Base-by-base conservation (phyloP, 306 rosid species). In the Quercus parvula region DNA sequence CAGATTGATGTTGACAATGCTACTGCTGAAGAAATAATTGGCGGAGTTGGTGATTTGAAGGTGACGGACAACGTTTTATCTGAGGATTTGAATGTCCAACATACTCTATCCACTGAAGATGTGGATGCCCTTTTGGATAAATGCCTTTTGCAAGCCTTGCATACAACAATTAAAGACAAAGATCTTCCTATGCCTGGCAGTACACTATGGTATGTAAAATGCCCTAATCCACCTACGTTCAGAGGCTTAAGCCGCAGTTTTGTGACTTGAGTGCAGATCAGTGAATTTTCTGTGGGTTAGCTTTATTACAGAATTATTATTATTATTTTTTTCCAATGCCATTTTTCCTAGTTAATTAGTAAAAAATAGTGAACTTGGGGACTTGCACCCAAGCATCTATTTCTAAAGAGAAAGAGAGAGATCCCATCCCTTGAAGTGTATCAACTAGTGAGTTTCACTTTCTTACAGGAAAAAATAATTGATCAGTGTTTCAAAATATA, bases 141-240 rank as follows among this genome's bases (percentile, higher is more conserved):
- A 78, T 95, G 97, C 86, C 97, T 92, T 80, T 82, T 95, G 81
- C 99, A 95, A 86, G 94, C 99, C 19, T 82, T 92, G 85, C 92
- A 92, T 89, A 87, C 95, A 75, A 91, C 97, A 69, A 87, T 91
- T 58, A 92, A 89, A 82, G 98, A 94, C 69, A 94, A 89, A 79
- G 98, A 91, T 70, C 89, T 95, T 82, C 98, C 97, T 67, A 73
- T 91, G 85, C 95, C 98, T n/a, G 99, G 99, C 87, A 92, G 99
- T 88, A 95, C 97, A 35, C 67, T 95, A 63, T 95, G 98, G 99
- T 95, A 74, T 77, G 84, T 69, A 68, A 31, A 63, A 52, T 22
- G 64, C 56, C 55, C 76, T 41, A 41, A 41, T 8, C 46, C 46
- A 41, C 12, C 46, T 2, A 41, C 1, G 1, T 41, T 41, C 46